Conservation (phyloP, 495 filamentous ascomycete species). For the Penicillium diatomitis region DNA sequence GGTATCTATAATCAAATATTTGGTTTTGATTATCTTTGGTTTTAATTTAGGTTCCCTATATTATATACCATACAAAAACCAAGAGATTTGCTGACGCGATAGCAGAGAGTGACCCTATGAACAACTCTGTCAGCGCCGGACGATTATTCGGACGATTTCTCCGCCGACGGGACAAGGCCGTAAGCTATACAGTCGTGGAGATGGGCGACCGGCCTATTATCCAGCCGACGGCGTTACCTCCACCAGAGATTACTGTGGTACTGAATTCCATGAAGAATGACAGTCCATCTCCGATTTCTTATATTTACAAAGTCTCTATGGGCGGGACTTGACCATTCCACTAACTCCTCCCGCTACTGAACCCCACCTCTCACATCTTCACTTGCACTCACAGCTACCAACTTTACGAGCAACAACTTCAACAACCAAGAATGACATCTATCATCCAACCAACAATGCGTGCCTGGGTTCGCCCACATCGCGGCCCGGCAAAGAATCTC, state of each 20-base stretch:
- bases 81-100: too few relatives aligned
- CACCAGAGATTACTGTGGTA: background rate
- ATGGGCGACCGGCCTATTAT: background rate
- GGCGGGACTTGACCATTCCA: background rate
- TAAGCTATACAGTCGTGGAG: too few relatives aligned
- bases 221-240: background rate
- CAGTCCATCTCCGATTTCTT: too few relatives aligned
- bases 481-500: constrained; percentile 3
- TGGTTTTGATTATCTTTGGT: too few relatives aligned
- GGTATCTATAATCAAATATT: too few relatives aligned
- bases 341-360: background rate
- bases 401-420: background rate
- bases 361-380: background rate
- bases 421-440: background rate
- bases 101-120: too few relatives aligned
- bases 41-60: too few relatives aligned
- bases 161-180: background rate
- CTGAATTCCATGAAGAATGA: background rate
- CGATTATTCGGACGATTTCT: background rate
- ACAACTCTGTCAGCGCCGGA: background rate
- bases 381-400: background rate
- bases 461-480: constrained; percentile 7
- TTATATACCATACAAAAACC: too few relatives aligned
- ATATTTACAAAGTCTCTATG: too few relatives aligned
- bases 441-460: constrained; percentile 6